Conservation (phyloP, 192 early-diverging fungal genomes). For the Neocallimastix lanati region DNA sequence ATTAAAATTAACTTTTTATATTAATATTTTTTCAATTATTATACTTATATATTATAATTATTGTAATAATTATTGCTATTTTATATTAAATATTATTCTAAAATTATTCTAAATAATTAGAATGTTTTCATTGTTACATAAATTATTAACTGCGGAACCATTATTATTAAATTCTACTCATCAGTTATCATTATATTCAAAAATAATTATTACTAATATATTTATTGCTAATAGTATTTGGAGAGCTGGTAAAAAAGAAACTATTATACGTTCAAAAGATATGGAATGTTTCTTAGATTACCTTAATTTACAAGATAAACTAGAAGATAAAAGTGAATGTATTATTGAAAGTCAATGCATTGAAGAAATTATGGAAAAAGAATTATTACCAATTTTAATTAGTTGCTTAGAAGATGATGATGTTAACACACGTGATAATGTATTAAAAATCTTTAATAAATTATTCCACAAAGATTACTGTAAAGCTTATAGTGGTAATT, state of each 20-base stretch:
- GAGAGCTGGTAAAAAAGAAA: conserved; percentile 18
- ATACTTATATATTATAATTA: too few species aligned
- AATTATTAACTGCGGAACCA: conserved; percentile 2
- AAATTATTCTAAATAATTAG: conserved; percentile 5
- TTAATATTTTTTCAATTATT: too few species aligned
- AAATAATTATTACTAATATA: conserved; percentile 11
- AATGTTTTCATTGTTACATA: conserved; percentile 10
- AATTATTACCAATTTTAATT: conserved; percentile 12
- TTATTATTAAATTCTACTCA: conserved; percentile 11
- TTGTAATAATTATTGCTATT: too few species aligned
- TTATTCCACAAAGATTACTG: conserved; percentile 11
- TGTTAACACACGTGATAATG: conserved; percentile 6
- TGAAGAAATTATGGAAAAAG: neutral
- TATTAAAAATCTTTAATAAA: conserved; percentile 6
- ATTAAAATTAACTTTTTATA: too few species aligned
- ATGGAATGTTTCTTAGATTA: neutral
- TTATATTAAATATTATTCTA: too few species aligned
- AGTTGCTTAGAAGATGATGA: conserved; percentile 23
- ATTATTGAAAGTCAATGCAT: neutral
- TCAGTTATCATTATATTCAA: conserved; percentile 5
- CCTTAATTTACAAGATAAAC: neutral
- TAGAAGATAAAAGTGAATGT: too few species aligned
- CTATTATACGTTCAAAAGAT: neutral
- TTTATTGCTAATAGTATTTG: conserved; percentile 16
- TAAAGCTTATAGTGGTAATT: neutral